Base-by-base conservation (phyloP, 1,139 yeast species). In the Geotrichum klebahnii region DNA sequence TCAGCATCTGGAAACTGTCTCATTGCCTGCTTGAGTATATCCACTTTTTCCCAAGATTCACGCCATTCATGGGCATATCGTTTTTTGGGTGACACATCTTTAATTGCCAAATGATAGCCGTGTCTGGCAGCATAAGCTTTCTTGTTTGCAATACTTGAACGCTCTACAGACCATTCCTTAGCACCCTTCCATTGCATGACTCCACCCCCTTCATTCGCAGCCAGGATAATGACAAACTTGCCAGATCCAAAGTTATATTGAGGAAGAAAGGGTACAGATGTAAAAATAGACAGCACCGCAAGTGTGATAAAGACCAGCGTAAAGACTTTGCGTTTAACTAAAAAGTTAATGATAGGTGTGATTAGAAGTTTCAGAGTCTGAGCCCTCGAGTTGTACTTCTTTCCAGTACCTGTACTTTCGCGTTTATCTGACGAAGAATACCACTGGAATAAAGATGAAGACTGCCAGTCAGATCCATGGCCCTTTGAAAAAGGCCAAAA, bases 131-230 rank as follows among this genome's bases (percentile, higher is more conserved):
- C 96, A 63, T 90, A 92, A 36, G 84, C 84, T 65, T 82, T 83
- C 64, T 92, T 92, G 70, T 92, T 92, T 42, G 88, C 85, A 54
- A 90, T 89, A 22, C 95, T 84, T 12, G 94, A 80, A 59, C 95
- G 76, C 69, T 92, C 98, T 53, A 90, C 88, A 1, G 95, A 89
- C 98, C 98, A 92, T 62, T 92, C 97, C 64, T 88, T 95, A 17
- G 97, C 96, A 8, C 95, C 94, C 66, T 92, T 92, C 97, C 97
- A 90, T 67, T 86, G 86, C 67, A 87, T 77, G 5, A 92, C 98
- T 40, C 98, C 98, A 34, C 98, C 98, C 23, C 97, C 98, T 67
- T 88, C 96, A 65, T 92, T 92, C 34, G 96, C 96, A 3, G 97
- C 97, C 54, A 92, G 71, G 36, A 92, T 86, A 41, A 92, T 85